Evolutionary conservation across 768 basidiomycete genomes (phyloP).

Genomic region (Phaeotremella fagi): DNA sequence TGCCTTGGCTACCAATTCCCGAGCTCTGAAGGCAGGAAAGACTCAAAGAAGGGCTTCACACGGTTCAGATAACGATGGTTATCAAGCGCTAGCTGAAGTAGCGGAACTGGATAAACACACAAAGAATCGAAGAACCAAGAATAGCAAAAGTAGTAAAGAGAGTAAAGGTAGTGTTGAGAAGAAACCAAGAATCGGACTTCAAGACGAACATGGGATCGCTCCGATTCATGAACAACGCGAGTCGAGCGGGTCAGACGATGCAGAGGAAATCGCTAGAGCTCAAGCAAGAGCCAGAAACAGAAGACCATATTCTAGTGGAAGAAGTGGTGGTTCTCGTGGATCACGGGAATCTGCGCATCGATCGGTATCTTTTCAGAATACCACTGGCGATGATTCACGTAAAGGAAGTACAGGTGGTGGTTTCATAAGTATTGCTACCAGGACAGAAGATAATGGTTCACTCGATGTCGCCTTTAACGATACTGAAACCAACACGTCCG

Average conservation of each 20-base stretch:
- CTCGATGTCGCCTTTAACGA: conserved; percentile 15
- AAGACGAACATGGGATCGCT: neutral
- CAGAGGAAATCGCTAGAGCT: neutral
- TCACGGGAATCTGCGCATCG: neutral
- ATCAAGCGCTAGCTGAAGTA: too few species aligned
- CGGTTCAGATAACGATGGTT: too few species aligned
- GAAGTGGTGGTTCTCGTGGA: neutral
- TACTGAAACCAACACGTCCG: conserved; percentile 14
- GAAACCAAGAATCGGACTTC: neutral
- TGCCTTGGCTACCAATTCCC: too few species aligned
- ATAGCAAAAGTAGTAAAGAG: neutral
- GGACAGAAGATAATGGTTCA: neutral
- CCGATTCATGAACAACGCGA: neutral
- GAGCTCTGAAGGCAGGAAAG: too few species aligned
- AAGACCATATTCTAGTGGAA: neutral
- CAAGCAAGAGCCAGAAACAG: neutral
- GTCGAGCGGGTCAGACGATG: neutral
- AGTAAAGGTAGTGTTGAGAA: neutral
- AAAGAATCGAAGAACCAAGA: too few species aligned
- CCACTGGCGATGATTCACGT: too few species aligned
- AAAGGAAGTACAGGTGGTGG: neutral
- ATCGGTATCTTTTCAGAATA: too few species aligned
- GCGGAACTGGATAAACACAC: too few species aligned
- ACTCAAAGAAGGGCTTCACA: too few species aligned
- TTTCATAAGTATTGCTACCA: neutral